A percentile compares a stretch with the other conserved stretches of the same genome.
phyloP scores from a whole-genome alignment of 78 protist species.

The Planoprotostelium fungivorum region DNA sequence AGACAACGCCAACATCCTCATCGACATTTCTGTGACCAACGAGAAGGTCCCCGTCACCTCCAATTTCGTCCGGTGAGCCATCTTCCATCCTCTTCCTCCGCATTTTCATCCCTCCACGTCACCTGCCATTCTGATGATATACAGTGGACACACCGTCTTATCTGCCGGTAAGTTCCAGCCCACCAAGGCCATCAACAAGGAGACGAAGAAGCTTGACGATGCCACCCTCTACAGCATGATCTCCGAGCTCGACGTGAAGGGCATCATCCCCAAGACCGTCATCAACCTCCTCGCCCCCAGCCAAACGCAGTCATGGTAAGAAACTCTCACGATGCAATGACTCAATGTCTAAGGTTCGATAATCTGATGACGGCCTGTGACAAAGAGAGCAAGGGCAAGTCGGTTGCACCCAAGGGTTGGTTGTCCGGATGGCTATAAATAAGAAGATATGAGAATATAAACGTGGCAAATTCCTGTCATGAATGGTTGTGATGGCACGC shows the following conservation, averaged over 20 bases:
- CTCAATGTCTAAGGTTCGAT: not conserved
- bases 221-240: not conserved
- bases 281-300: not conserved
- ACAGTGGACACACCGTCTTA: not conserved
- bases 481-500: too few relatives aligned
- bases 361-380: not conserved
- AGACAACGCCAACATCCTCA: not conserved
- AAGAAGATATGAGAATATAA: too few relatives aligned
- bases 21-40: not conserved
- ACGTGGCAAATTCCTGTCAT: too few relatives aligned
- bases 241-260: conserved; percentile 2
- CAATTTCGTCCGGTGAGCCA: not conserved
- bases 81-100: too few relatives aligned
- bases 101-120: too few relatives aligned
- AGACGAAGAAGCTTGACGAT: not conserved
- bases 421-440: not conserved
- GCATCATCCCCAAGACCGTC: not conserved
- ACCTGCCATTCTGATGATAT: too few relatives aligned
- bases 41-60: not conserved
- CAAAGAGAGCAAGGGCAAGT: not conserved
- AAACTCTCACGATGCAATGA: too few relatives aligned
- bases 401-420: not conserved
- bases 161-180: not conserved
- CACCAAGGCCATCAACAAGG: not conserved
- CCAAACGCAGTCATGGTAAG: not conserved